Evolutionary conservation across 805 yeast species (phyloP), one percentile per base, ranked within the genome.

Genomic region (Kluyveromyces nonfermentans): DNA sequence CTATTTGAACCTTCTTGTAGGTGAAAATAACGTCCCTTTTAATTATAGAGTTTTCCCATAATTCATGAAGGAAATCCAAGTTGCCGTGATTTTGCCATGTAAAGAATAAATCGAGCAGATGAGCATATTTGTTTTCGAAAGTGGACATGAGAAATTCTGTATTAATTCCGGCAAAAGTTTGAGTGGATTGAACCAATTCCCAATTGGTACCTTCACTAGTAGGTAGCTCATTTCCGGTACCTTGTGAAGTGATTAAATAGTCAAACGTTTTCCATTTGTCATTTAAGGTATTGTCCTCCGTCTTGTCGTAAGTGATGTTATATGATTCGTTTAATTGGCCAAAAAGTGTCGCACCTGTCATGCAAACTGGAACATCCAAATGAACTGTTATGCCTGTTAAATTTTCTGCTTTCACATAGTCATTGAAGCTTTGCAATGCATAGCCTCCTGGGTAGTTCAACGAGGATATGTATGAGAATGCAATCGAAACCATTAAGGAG

Each of bases 371-470:
- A 2, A 82, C 80, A 54, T 85, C 94, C 65, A 86, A 64, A 60
- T 89, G 95, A 8, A 89, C 77, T 0, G 70, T 61, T 7, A 48
- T 50, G 14, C 57, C 46, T 12, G 57, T 53, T 3, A 59, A 47
- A 20, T 57, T 54, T 20, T 56, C 54, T 4, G 47, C 41, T 7
- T 64, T 41, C 20, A 74, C 53, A 35, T 67, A 57, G 8, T 67
- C 52, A 53, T 86, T 83, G 46, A 84, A 70, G 18, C 55, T 55
- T 14, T 57, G 47, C 30, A 88, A 63, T 0, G 96, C 95, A 1
- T 64, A 70, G 0, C 96, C 97, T 10, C 97, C 97, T 2, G 96
- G 95, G 57, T 90, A 90, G 60, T 90, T 90, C 60, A 68, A 67
- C 40, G 82, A 71, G 1, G 96, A 86, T 4, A 78, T 69, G 38